Conservation (phyloP, 805 yeast genomes). For the Ogataea parapolymorpha region DNA sequence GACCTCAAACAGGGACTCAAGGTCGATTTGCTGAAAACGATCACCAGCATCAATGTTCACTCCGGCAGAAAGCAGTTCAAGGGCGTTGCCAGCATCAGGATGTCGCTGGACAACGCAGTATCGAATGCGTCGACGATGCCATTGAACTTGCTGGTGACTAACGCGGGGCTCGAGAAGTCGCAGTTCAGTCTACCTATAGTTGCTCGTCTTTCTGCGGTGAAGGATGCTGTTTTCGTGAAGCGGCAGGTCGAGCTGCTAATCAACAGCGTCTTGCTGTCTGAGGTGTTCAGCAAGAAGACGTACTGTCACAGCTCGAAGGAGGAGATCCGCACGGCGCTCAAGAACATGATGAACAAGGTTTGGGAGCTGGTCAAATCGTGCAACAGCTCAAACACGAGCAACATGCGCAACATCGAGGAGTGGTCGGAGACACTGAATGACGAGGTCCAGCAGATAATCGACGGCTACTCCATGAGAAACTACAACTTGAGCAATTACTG, state of each 20-base stretch:
- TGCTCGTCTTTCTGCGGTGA: constrained; percentile 31
- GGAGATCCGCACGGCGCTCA: constrained; percentile 16
- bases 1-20: constrained; percentile 16
- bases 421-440: constrained; percentile 23
- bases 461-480: constrained; percentile 30
- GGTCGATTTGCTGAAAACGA: constrained; percentile 11
- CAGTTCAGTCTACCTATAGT: constrained; percentile 25
- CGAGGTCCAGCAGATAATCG: constrained; percentile 20
- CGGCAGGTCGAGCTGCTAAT: constrained; percentile 36
- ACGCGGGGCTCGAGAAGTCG: constrained; percentile 12
- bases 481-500: constrained; percentile 24
- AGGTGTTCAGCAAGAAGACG: constrained; percentile 13
- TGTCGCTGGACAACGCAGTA: constrained; percentile 4
- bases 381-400: constrained; percentile 22
- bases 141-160: constrained; percentile 21
- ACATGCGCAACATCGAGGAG: constrained; percentile 16
- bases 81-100: constrained; percentile 10
- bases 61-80: constrained; percentile 4
- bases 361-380: constrained; percentile 27
- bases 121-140: constrained; percentile 16
- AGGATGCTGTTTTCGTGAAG: constrained; percentile 35
- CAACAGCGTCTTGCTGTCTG: constrained; percentile 19
- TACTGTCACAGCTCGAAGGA: constrained; percentile 19
- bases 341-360: constrained; percentile 18
- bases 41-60: constrained; percentile 6